A percentile compares a stretch with the other conserved stretches of the same genome.
These are phyloP conservation scores for Trichophyton simii DNA, from an alignment of 2,329 filamentous ascomycete species.

Conservation along the genomic window DNA sequence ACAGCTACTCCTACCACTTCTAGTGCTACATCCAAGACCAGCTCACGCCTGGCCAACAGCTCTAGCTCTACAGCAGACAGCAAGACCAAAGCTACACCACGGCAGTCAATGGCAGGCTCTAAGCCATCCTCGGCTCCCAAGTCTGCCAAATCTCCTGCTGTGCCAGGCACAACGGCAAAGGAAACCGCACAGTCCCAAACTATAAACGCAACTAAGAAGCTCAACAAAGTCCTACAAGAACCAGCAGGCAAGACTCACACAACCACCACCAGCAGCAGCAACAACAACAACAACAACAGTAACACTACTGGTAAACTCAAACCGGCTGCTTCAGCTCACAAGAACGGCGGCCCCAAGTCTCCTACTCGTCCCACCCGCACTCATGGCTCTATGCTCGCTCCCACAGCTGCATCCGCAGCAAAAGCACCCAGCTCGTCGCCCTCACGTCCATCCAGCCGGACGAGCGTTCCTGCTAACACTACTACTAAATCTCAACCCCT, in stretches of 20 bases:
- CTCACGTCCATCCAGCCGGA: slow-evolving; percentile 19
- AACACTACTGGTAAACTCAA: slow-evolving; percentile 8
- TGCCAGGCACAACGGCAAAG: slow-evolving; percentile 4
- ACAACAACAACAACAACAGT: background rate
- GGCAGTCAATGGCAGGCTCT: slow-evolving; percentile 7
- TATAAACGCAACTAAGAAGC: slow-evolving; percentile 10
- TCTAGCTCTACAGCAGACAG: too few relatives aligned
- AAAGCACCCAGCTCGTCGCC: slow-evolving; percentile 18
- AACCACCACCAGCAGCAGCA: background rate
- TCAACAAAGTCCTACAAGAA: slow-evolving; percentile 20
- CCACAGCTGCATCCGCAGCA: slow-evolving; percentile 30
- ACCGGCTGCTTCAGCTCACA: background rate
- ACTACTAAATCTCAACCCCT: slow-evolving; percentile 15
- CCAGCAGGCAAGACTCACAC: slow-evolving; percentile 12
- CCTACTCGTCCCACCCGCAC: slow-evolving; percentile 31
- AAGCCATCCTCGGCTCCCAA: slow-evolving; percentile 11
- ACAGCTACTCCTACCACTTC: background rate
- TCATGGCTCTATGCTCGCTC: slow-evolving; percentile 29
- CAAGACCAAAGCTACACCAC: slow-evolving; percentile 4
- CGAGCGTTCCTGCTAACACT: slow-evolving; percentile 13
- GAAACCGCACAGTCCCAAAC: background rate
- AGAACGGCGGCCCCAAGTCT: slow-evolving; percentile 21
- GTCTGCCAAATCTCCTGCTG: slow-evolving; percentile 15
- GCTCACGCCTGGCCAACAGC: slow-evolving; percentile 10
- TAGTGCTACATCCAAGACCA: background rate